phyloP scores from a whole-genome alignment of 202 grass and related monocot genomes.

The Schoenoplectus tabernaemontani region DNA sequence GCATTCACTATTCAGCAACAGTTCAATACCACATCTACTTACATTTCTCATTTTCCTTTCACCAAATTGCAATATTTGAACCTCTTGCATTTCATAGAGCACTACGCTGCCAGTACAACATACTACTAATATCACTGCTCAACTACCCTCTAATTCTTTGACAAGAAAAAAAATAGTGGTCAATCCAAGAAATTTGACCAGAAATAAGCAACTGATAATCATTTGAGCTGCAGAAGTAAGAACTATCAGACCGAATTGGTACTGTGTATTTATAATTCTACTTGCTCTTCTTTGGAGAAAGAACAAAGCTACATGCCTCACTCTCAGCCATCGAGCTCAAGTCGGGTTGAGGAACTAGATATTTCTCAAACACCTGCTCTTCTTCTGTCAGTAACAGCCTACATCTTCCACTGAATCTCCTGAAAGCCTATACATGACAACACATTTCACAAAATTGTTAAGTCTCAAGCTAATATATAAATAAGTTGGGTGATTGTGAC shows the following conservation, averaged over 20 bases:
- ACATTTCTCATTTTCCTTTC: background rate
- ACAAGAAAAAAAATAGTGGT: background rate
- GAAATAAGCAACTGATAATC: background rate
- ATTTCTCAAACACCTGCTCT: background rate
- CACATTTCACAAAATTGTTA: background rate
- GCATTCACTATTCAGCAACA: background rate
- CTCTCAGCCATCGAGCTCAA: background rate
- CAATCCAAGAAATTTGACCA: background rate
- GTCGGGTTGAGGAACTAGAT: background rate
- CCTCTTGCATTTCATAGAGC: background rate
- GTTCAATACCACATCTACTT: background rate
- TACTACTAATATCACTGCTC: background rate
- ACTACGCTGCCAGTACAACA: background rate
- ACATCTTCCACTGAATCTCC: background rate
- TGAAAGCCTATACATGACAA: background rate
- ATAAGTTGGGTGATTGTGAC: too few relatives aligned
- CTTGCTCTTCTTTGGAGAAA: background rate
- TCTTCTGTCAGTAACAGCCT: background rate
- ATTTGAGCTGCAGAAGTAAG: background rate
- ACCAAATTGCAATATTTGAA: background rate
- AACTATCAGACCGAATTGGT: background rate
- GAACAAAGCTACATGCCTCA: background rate
- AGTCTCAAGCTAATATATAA: too few relatives aligned
- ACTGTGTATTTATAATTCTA: background rate
- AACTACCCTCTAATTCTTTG: background rate